These are phyloP conservation scores for Irpex sp. DNA, from an alignment of 1,284 basidiomycete species.

Conservation along the genomic window DNA sequence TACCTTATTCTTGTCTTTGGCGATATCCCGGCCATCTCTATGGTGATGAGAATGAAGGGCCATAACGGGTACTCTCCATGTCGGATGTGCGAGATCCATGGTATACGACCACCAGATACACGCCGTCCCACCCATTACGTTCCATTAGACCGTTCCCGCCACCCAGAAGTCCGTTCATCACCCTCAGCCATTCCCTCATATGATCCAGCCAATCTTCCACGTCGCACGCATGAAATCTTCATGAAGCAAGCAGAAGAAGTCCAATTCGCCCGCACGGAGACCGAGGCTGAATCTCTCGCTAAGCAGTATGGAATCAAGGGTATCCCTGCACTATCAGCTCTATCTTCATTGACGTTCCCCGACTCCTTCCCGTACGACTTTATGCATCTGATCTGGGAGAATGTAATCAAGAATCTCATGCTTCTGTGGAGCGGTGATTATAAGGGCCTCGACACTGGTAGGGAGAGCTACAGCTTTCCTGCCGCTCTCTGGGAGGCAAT, in stretches of 20 bases:
- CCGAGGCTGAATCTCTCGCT: constrained; percentile 23
- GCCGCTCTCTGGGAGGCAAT: constrained; percentile 36
- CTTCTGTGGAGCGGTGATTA: constrained; percentile 36
- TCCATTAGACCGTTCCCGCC: constrained; percentile 24
- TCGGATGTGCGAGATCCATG: constrained; percentile 38
- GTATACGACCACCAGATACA: constrained; percentile 26
- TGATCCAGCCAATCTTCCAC: too few species aligned
- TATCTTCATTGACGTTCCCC: constrained; percentile 36
- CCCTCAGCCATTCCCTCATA: too few species aligned
- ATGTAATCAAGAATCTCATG: constrained; percentile 36
- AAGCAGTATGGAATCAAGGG: constrained; percentile 40
- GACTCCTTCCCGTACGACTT: constrained; percentile 42
- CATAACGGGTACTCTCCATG: constrained; percentile 42
- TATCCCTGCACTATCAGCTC: constrained; percentile 27
- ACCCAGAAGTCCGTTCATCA: constrained; percentile 24
- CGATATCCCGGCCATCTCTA: constrained; percentile 43
- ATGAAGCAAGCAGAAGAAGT: constrained; percentile 31
- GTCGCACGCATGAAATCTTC: too few species aligned
- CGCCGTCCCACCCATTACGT: constrained; percentile 30
- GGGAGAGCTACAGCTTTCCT: constrained; percentile 28
- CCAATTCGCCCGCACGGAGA: constrained; percentile 21
- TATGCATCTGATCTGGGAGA: constrained; percentile 25
- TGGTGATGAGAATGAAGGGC: constrained; percentile 44
- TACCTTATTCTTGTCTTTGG: constrained; percentile 38
- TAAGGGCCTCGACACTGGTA: constrained; percentile 34